These are phyloP conservation scores for Besnoitia besnoiti DNA, from an alignment of 169 alveolate genomes.

Conservation along the genomic window DNA sequence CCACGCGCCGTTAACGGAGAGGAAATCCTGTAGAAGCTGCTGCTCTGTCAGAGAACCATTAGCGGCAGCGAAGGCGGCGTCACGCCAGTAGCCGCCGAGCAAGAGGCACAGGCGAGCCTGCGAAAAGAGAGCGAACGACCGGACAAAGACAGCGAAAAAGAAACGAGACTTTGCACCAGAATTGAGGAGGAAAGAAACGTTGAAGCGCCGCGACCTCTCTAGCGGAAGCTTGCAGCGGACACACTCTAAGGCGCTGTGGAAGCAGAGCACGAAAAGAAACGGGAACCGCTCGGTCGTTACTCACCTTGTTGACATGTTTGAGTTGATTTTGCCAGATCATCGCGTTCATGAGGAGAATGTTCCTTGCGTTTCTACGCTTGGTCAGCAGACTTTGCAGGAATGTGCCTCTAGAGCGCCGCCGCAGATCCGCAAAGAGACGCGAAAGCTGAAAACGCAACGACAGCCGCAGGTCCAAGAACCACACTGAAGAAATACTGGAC, in stretches of 20 bases:
- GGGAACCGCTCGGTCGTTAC: background rate
- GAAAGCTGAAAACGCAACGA: background rate
- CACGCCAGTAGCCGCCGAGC: constrained; percentile 45
- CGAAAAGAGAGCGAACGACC: background rate
- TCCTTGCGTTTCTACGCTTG: constrained; percentile 6
- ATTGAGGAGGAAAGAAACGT: background rate
- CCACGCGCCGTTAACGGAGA: background rate
- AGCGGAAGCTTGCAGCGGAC: too few relatives aligned
- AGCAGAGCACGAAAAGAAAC: too few relatives aligned
- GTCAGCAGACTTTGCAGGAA: constrained; percentile 9
- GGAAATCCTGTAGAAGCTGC: constrained; percentile 29
- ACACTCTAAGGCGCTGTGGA: too few relatives aligned
- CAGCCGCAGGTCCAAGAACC: too few relatives aligned
- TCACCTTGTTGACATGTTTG: constrained; percentile 21
- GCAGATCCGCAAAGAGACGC: constrained; percentile 6
- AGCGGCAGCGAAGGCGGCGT: constrained; percentile 24
- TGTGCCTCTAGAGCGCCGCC: constrained; percentile 17
- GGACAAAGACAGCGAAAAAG: background rate
- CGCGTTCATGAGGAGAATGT: constrained; percentile 29
- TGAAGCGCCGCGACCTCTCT: too few relatives aligned
- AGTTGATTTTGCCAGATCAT: constrained; percentile 33
- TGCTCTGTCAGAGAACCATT: constrained; percentile 23
- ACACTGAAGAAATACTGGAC: too few relatives aligned
- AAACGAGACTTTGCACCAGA: background rate
- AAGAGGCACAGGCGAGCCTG: constrained; percentile 36